Conservation (phyloP, 2,329 filamentous ascomycete genomes). For the Penicillium sp. region DNA sequence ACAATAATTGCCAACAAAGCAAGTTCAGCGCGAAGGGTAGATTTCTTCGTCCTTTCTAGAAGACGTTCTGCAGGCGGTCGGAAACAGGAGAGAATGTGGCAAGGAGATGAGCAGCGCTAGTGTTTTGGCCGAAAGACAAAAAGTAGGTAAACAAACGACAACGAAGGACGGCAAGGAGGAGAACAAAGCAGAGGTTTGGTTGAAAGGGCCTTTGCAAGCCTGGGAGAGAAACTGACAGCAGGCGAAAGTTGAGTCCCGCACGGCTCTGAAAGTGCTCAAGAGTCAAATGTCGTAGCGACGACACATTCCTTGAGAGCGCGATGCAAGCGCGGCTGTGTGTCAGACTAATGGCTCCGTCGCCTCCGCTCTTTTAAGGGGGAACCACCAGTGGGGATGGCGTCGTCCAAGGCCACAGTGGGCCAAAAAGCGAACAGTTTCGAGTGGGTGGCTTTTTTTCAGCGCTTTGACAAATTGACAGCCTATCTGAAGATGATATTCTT, state of each 20-base stretch:
- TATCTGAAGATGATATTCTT: slow-evolving; percentile 3
- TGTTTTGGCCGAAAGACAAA: slow-evolving; percentile 13
- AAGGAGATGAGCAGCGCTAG: slow-evolving; percentile 18
- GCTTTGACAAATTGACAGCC: slow-evolving; percentile 1
- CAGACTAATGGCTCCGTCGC: slow-evolving; percentile 29
- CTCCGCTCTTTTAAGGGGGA: slow-evolving; percentile 27
- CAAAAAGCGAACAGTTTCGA: slow-evolving; percentile 19
- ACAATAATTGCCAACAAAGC: background rate
- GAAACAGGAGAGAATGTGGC: slow-evolving; percentile 17
- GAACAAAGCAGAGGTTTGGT: slow-evolving; percentile 10
- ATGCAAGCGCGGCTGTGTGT: slow-evolving; percentile 37
- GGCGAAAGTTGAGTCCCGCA: slow-evolving; percentile 24
- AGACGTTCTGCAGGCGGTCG: slow-evolving; percentile 23
- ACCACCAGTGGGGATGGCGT: slow-evolving; percentile 29
- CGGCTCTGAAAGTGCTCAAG: slow-evolving; percentile 28
- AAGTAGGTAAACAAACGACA: slow-evolving; percentile 4
- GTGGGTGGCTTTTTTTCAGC: slow-evolving; percentile 22
- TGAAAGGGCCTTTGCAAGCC: background rate
- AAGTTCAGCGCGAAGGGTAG: slow-evolving; percentile 1
- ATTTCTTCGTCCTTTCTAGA: slow-evolving; percentile 5
- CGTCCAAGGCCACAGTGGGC: slow-evolving; percentile 22
- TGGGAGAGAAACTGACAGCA: slow-evolving; percentile 10
- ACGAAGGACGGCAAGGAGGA: slow-evolving; percentile 4
- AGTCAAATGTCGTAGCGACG: slow-evolving; percentile 26
- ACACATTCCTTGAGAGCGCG: slow-evolving; percentile 32